Conservation (phyloP, 306 rosid genomes). For the Gleditsia sinensis region DNA sequence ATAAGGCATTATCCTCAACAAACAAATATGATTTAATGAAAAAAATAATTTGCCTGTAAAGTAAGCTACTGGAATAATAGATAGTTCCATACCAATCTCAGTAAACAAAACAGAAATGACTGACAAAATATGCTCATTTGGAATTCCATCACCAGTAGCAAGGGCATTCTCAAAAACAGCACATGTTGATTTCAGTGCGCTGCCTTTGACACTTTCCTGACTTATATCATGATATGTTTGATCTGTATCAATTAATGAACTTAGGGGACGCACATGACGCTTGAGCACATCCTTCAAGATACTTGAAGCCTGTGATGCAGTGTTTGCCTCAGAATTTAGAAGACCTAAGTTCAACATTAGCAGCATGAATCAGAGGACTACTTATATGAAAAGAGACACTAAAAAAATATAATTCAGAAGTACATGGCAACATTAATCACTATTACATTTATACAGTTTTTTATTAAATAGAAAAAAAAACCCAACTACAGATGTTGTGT, state of each 20-base stretch:
- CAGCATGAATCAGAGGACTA: slow-evolving; percentile 44
- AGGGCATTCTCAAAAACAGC: slow-evolving; percentile 63
- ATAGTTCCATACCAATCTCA: slow-evolving; percentile 63
- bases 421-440: not conserved
- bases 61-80: slow-evolving; percentile 3
- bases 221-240: slow-evolving; percentile 41
- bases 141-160: slow-evolving; percentile 54
- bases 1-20: slow-evolving; percentile 7
- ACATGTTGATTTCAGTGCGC: slow-evolving; percentile 60
- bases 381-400: not conserved
- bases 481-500: slow-evolving; percentile 2
- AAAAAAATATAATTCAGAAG: too few species aligned
- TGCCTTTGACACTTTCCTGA: slow-evolving; percentile 46
- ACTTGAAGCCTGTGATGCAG: slow-evolving; percentile 67
- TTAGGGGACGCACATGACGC: slow-evolving; percentile 42
- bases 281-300: slow-evolving; percentile 67
- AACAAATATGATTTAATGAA: not conserved
- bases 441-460: not conserved
- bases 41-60: not conserved
- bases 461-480: slow-evolving; percentile 7
- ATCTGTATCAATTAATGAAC: slow-evolving; percentile 39
- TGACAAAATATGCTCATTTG: slow-evolving; percentile 64
- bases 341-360: slow-evolving; percentile 62
- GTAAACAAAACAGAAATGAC: slow-evolving; percentile 76
- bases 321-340: slow-evolving; percentile 59